These are phyloP conservation scores for Davidsoniella neocaledoniae DNA, from an alignment of 2,329 filamentous ascomycete genomes.

Conservation along the genomic window DNA sequence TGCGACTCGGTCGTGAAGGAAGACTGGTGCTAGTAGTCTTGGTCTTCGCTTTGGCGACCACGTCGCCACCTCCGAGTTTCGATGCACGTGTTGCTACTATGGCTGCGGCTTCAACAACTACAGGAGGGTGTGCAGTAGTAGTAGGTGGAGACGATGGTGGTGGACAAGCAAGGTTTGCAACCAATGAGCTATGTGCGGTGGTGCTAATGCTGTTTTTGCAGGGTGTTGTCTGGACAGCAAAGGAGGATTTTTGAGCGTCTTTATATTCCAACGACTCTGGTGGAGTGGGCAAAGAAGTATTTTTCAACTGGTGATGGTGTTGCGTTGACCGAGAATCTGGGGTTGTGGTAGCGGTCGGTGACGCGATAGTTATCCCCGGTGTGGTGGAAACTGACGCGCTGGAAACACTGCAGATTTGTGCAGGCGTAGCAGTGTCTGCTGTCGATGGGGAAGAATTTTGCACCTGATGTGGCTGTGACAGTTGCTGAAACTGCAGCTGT, in stretches of 20 bases:
- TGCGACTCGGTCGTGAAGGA: constrained; percentile 4
- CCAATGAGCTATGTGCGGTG: too few species aligned
- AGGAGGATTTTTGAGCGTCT: background rate
- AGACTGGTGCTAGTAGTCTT: constrained; percentile 1
- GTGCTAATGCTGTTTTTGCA: background rate
- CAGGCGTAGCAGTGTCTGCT: too few species aligned
- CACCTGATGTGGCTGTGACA: too few species aligned
- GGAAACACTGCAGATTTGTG: too few species aligned
- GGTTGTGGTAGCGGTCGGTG: too few species aligned
- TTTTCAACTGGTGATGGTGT: too few species aligned
- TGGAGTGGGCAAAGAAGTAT: background rate
- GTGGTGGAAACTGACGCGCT: too few species aligned
- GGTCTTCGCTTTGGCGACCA: constrained; percentile 1
- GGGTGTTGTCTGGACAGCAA: background rate
- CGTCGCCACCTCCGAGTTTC: constrained; percentile 7
- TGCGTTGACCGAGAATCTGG: too few species aligned
- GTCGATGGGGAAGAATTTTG: too few species aligned
- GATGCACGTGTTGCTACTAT: constrained; percentile 11
- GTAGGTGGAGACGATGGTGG: background rate
- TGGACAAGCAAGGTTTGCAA: background rate
- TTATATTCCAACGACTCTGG: background rate
- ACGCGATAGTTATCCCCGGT: too few species aligned
- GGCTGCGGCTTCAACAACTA: constrained; percentile 9
- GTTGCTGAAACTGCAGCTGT: too few species aligned
- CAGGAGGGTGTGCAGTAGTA: background rate